phyloP scores from a whole-genome alignment of 1,139 yeast species.

The Suhomyces panamericanus region DNA sequence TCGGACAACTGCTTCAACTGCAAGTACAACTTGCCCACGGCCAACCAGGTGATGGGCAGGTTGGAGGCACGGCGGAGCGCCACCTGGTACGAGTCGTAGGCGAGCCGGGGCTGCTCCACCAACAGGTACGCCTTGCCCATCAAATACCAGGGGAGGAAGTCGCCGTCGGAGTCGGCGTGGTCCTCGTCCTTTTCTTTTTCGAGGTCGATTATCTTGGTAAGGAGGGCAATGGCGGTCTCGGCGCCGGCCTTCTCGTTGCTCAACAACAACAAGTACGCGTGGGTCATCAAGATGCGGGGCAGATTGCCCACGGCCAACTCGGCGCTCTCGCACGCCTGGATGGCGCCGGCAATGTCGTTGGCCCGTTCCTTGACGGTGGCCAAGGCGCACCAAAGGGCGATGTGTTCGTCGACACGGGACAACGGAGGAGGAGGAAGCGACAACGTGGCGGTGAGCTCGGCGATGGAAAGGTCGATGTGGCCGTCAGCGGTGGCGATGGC shows the following conservation, averaged over 20 bases:
- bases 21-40: constrained; percentile 61
- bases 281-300: constrained; percentile 46
- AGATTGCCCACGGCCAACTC: constrained; percentile 44
- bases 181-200: constrained; percentile 22
- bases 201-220: constrained; percentile 36
- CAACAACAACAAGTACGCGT: constrained; percentile 47
- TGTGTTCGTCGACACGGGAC: constrained; percentile 45
- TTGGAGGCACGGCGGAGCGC: constrained; percentile 56
- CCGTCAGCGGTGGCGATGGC: constrained; percentile 54
- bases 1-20: constrained; percentile 62
- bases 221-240: constrained; percentile 34
- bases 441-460: constrained; percentile 50
- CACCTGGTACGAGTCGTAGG: constrained; percentile 58
- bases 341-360: constrained; percentile 48
- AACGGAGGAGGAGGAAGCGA: constrained; percentile 51
- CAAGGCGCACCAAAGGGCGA: constrained; percentile 53
- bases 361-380: constrained; percentile 53
- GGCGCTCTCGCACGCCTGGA: constrained; percentile 50
- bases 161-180: constrained; percentile 32
- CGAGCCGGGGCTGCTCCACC: constrained; percentile 48
- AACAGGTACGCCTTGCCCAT: constrained; percentile 54
- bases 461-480: constrained; percentile 46
- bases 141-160: constrained; percentile 60
- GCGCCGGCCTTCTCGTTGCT: constrained; percentile 29
- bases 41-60: constrained; percentile 63